These are phyloP conservation scores for Colletotrichum cereale DNA, from an alignment of 2,329 filamentous ascomycete species.

Conservation along the genomic window DNA sequence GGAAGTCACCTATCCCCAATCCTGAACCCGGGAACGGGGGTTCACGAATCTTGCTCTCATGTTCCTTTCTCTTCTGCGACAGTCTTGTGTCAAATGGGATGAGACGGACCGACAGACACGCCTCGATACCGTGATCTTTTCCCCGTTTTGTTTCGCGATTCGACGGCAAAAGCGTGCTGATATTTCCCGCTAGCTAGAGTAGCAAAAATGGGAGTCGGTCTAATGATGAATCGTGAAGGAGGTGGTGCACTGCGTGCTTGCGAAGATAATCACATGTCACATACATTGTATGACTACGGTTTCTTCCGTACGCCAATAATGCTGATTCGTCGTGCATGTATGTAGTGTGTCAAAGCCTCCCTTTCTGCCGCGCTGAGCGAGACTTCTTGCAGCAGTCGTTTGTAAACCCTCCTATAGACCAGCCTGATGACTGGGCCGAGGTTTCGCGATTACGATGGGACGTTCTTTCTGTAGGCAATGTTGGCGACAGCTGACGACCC, in stretches of 20 bases:
- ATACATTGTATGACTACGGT: neutral
- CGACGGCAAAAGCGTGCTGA: neutral
- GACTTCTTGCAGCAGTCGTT: neutral
- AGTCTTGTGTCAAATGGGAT: neutral
- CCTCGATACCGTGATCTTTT: neutral
- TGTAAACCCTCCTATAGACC: neutral
- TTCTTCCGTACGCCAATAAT: neutral
- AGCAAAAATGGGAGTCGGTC: neutral
- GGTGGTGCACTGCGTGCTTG: neutral
- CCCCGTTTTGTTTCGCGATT: conserved; percentile 6
- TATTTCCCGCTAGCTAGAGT: conserved; percentile 15
- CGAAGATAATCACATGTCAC: neutral
- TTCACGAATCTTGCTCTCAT: neutral
- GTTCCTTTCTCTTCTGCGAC: neutral
- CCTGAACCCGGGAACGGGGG: neutral
- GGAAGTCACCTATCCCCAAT: too few species aligned
- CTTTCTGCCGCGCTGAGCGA: neutral
- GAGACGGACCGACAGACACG: neutral
- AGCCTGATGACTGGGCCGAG: neutral
- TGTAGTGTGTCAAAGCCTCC: neutral
- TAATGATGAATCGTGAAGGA: neutral
- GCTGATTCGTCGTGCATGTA: too few species aligned
- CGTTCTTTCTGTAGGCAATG: neutral
- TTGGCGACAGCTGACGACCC: neutral
- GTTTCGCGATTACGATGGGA: too few species aligned